Evolutionary conservation across 768 basidiomycete species (phyloP).

Genomic region (Suillus hirtellus): DNA sequence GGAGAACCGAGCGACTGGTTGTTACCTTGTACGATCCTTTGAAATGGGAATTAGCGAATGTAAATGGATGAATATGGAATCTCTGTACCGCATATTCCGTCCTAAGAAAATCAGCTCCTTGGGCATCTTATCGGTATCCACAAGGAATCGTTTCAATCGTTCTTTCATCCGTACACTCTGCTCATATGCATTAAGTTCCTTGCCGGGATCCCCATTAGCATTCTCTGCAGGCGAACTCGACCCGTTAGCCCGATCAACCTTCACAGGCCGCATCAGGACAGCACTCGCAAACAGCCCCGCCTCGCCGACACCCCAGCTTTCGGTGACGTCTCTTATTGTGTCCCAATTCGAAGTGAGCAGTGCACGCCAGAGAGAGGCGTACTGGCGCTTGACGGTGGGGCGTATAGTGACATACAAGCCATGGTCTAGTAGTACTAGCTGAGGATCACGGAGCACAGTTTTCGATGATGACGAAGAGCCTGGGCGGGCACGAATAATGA

Average conservation of each 20-base stretch:
- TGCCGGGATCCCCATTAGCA: constrained; percentile 11
- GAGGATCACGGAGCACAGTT: constrained; percentile 48
- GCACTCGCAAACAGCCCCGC: constrained; percentile 77
- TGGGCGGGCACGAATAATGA: constrained; percentile 60
- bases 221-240: not conserved
- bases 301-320: constrained; percentile 66
- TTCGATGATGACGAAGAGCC: constrained; percentile 24
- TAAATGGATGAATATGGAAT: not conserved
- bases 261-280: constrained; percentile 64
- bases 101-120: constrained; percentile 74
- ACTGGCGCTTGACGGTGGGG: constrained; percentile 69
- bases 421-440: constrained; percentile 88
- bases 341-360: constrained; percentile 58
- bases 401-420: constrained; percentile 81
- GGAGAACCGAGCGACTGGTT: constrained; percentile 85
- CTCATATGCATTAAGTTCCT: constrained; percentile 62
- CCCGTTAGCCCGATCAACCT: constrained; percentile 32
- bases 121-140: constrained; percentile 77
- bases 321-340: constrained; percentile 51
- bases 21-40: constrained; percentile 48
- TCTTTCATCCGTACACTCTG: constrained; percentile 67
- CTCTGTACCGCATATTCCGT: constrained; percentile 67
- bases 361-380: constrained; percentile 75
- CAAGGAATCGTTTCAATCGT: constrained; percentile 63
- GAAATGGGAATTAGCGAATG: not conserved